phyloP scores from a whole-genome alignment of 257 asterid species.

The Mentha longifolia region DNA sequence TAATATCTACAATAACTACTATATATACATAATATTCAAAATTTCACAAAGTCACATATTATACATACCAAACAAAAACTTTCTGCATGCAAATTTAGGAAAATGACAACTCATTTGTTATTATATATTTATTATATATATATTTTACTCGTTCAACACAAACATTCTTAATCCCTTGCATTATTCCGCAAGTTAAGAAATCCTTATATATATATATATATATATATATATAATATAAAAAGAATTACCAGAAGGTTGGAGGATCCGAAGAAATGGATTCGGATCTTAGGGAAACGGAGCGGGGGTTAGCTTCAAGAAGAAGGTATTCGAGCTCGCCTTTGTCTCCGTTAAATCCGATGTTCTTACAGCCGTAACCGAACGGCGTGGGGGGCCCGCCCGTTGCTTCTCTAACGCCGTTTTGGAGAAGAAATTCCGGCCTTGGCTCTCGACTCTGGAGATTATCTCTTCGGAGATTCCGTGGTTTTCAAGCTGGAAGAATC shows the following conservation, averaged over 20 bases:
- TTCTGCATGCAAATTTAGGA: conserved; percentile 17
- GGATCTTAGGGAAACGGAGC: conserved; percentile 43
- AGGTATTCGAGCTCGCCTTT: conserved; percentile 75
- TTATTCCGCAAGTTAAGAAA: neutral
- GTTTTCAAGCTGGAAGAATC: conserved; percentile 65
- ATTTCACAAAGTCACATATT: neutral
- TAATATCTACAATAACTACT: neutral
- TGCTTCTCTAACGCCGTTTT: conserved; percentile 55
- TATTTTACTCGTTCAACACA: neutral
- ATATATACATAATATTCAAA: neutral
- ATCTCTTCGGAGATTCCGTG: conserved; percentile 59
- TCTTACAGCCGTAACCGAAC: conserved; percentile 78
- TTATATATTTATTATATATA: neutral
- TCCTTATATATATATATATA: too few relatives aligned
- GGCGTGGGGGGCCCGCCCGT: conserved; percentile 61
- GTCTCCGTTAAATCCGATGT: conserved; percentile 78
- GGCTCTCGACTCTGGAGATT: conserved; percentile 49
- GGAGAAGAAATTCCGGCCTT: conserved; percentile 52
- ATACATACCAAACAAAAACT: neutral
- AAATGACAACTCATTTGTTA: neutral
- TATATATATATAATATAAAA: too few relatives aligned
- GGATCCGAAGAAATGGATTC: conserved; percentile 52
- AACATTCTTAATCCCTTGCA: neutral
- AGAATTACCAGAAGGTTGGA: conserved; percentile 53
- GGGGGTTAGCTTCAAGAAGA: conserved; percentile 57